Conservation (phyloP, 306 rosid species). For the Prunus salicina region DNA sequence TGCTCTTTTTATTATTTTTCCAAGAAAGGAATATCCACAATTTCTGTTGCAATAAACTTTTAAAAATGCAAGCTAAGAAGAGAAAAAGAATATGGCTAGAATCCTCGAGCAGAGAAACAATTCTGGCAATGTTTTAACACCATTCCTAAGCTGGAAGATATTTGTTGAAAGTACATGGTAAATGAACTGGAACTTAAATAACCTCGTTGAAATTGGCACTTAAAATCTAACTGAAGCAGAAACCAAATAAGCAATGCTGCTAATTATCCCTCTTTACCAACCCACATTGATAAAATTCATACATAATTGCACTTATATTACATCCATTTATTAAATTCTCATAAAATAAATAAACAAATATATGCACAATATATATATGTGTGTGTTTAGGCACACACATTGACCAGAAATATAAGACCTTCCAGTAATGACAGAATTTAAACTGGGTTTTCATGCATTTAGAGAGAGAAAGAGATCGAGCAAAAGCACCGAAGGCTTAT, state of each 20-base stretch:
- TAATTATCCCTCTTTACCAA: conserved; percentile 23
- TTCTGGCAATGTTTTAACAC: background rate
- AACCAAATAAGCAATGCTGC: conserved; percentile 34
- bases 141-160: background rate
- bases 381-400: background rate
- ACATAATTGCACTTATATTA: background rate
- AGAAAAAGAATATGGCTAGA: background rate
- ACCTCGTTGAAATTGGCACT: conserved; percentile 7
- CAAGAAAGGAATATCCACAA: background rate
- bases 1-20: background rate
- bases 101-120: background rate
- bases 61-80: background rate
- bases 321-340: background rate
- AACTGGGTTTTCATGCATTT: background rate
- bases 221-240: background rate
- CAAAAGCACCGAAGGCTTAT: conserved; percentile 5
- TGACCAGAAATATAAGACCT: background rate
- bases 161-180: background rate
- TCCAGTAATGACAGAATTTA: background rate
- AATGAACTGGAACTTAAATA: background rate
- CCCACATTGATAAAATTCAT: conserved; percentile 5
- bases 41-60: background rate
- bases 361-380: background rate
- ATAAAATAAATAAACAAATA: background rate
- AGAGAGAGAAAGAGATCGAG: background rate